These are phyloP conservation scores for Fusarium siculi DNA, from an alignment of 2,329 filamentous ascomycete species.

Conservation along the genomic window DNA sequence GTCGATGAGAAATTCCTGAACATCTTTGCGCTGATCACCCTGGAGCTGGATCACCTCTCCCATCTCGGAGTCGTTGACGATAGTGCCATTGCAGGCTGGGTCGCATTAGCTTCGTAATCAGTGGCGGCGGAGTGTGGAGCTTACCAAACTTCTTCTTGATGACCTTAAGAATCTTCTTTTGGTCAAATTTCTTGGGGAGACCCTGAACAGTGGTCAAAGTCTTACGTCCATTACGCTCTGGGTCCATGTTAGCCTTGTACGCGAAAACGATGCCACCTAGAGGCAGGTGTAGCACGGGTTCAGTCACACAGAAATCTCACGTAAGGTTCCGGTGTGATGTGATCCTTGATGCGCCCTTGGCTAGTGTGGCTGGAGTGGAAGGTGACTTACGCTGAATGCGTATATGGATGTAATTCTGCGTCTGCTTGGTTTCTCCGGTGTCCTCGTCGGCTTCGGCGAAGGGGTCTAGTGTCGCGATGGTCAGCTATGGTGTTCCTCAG, in stretches of 20 bases:
- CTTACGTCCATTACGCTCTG: constrained; percentile 99
- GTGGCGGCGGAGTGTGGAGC: constrained; percentile 43
- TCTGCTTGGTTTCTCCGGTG: constrained; percentile 92
- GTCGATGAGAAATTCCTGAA: constrained; percentile 96
- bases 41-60: constrained; percentile 99
- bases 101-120: not conserved
- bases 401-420: constrained; percentile 99
- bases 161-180: constrained; percentile 99
- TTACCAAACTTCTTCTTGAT: constrained; percentile 99
- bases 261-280: not conserved
- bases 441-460: constrained; percentile 99
- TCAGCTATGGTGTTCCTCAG: constrained; percentile 3
- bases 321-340: constrained; percentile 24
- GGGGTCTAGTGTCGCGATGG: constrained; percentile 75
- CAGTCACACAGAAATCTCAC: constrained; percentile 12
- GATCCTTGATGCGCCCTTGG: constrained; percentile 4
- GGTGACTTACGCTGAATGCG: constrained; percentile 90
- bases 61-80: constrained; percentile 95
- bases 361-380: not conserved
- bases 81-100: constrained; percentile 98
- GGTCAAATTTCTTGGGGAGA: constrained; percentile 98
- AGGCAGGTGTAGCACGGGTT: not conserved
- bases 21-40: constrained; percentile 98
- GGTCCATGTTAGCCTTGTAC: constrained; percentile 9
- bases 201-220: constrained; percentile 99